A percentile compares a stretch with the other conserved stretches of the same genome.
phyloP scores from a whole-genome alignment of 768 basidiomycete genomes.

The Nidularia sp. region DNA sequence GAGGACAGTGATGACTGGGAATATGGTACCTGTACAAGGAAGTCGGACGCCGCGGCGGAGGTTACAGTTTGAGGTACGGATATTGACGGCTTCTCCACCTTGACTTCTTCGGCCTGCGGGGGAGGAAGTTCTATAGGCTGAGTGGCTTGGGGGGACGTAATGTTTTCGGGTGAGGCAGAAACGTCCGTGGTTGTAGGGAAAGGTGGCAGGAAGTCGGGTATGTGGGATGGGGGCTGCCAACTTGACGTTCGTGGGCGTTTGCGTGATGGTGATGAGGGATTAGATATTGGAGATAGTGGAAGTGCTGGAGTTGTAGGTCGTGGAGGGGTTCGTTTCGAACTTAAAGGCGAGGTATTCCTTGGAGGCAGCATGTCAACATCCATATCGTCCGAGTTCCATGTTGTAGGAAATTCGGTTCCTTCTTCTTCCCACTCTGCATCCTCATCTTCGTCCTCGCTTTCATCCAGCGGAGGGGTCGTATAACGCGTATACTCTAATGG shows the following conservation, averaged over 20 bases:
- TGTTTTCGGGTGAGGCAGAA: constrained; percentile 19
- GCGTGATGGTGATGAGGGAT: constrained; percentile 48
- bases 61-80: constrained; percentile 41
- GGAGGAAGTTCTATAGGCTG: constrained; percentile 27
- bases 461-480: constrained; percentile 25
- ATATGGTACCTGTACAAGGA: constrained; percentile 70
- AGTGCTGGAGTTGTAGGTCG: constrained; percentile 33
- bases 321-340: constrained; percentile 22
- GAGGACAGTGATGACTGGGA: constrained; percentile 65
- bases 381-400: constrained; percentile 16
- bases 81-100: constrained; percentile 32
- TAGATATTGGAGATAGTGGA: constrained; percentile 55
- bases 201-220: constrained; percentile 66
- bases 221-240: constrained; percentile 61
- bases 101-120: constrained; percentile 24
- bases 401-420: constrained; percentile 14
- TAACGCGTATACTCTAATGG: constrained; percentile 43
- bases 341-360: constrained; percentile 7
- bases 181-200: constrained; percentile 43
- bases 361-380: constrained; percentile 19
- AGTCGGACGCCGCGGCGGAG: constrained; percentile 58
- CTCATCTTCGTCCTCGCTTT: constrained; percentile 23
- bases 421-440: constrained; percentile 23
- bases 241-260: constrained; percentile 53
- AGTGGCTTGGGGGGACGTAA: constrained; percentile 27